Evolutionary conservation across 2,329 filamentous ascomycete species (phyloP).

Genomic region (Aspergillus sp.): DNA sequence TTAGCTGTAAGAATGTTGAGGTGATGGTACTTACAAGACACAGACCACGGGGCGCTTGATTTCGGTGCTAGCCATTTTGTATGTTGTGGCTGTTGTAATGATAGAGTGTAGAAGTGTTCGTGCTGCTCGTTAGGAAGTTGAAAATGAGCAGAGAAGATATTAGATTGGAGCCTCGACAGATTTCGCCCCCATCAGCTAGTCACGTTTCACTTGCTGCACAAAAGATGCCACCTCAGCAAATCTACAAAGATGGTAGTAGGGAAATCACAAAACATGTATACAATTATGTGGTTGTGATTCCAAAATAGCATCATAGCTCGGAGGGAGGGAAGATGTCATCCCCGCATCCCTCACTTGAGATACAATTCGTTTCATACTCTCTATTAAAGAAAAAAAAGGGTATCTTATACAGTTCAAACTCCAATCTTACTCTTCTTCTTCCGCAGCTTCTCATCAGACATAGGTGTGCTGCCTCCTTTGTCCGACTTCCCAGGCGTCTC

Average conservation of each 20-base stretch:
- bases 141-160: not conserved
- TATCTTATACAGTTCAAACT: constrained; percentile 21
- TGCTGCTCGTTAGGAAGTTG: not conserved
- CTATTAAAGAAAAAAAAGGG: constrained; percentile 7
- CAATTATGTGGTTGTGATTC: not conserved
- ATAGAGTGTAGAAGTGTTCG: not conserved
- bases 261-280: not conserved
- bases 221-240: not conserved
- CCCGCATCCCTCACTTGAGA: not conserved
- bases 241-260: not conserved
- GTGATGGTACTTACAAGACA: constrained; percentile 60
- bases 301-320: not conserved
- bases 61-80: constrained; percentile 10
- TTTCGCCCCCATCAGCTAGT: too few relatives aligned
- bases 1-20: not conserved
- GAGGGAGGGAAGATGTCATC: not conserved
- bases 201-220: not conserved
- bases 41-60: constrained; percentile 62
- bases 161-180: not conserved
- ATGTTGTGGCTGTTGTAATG: not conserved
- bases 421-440: constrained; percentile 30
- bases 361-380: too few relatives aligned
- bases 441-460: constrained; percentile 28
- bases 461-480: constrained; percentile 27
- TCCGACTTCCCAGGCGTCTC: constrained; percentile 27